A percentile compares a stretch with the other conserved stretches of the same genome.
Conservation (phyloP, 2,329 filamentous ascomycete species). For the Aureobasidium sp. region DNA sequence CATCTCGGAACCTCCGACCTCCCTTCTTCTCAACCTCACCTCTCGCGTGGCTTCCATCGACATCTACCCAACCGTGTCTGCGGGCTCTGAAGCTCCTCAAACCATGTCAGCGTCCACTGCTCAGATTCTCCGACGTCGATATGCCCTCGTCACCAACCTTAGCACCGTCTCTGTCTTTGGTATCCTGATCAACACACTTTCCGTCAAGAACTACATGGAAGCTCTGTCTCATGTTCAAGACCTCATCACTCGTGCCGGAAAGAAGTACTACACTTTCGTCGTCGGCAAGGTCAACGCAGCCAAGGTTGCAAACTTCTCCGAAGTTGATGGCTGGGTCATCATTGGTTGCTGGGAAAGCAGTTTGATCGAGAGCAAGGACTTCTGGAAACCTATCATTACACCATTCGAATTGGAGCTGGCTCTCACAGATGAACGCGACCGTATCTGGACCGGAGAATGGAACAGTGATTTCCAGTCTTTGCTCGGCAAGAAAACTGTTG, state of each 20-base stretch:
- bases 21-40: conserved; percentile 79
- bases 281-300: conserved; percentile 94
- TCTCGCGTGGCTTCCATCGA: conserved; percentile 72
- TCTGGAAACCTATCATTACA: conserved; percentile 87
- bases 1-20: conserved; percentile 70
- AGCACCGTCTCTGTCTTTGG: conserved; percentile 79
- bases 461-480: conserved; percentile 75
- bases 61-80: conserved; percentile 59
- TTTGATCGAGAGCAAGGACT: conserved; percentile 79
- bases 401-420: conserved; percentile 84
- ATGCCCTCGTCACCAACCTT: conserved; percentile 75
- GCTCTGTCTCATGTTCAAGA: conserved; percentile 68
- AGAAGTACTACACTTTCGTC: conserved; percentile 94
- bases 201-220: conserved; percentile 79
- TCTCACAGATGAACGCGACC: conserved; percentile 64
- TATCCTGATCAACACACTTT: conserved; percentile 92
- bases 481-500: conserved; percentile 34
- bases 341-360: conserved; percentile 98
- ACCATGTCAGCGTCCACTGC: conserved; percentile 46
- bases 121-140: conserved; percentile 70
- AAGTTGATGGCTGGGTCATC: conserved; percentile 94
- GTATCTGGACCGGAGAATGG: conserved; percentile 85
- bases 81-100: conserved; percentile 20
- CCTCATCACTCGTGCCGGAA: conserved; percentile 70
- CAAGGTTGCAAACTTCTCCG: conserved; percentile 92